Evolutionary conservation across 129 eudicot genomes (phyloP), one percentile per base, ranked within the genome.

Genomic region (Lactuca sativa): DNA sequence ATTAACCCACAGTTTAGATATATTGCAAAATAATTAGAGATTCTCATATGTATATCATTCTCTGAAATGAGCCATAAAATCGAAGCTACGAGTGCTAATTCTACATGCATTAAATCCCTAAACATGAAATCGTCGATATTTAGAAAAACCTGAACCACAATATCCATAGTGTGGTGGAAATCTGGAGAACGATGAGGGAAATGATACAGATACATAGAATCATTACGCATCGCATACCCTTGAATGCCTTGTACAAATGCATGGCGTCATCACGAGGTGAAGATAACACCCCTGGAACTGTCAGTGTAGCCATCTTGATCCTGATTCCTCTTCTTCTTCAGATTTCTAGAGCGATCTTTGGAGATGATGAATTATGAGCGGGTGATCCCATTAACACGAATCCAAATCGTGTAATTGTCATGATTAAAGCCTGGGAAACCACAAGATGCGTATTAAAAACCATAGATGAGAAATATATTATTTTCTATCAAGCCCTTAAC

Each of bases 241-340:
- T 87, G 31, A 91, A 91, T 70, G 97, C 95, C 6, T 66, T 67
- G 77, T 85, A 69, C 47, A 91, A 78, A 1, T 73, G 67, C 64
- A 56, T 56, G 48, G 95, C 97, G 43, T 91, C 97, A 53, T 87
- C 95, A 21, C 86, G 90, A 53, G 97, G 95, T 4, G 90, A 71
- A 37, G 82, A 52, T 72, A 84, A 59, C 56, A 55, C 71, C 10
- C 90, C 88, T 40, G 97, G 95, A 60, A 87, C 74, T 8, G 58
- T 63, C 53, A 87, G 34, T 9, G 91, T 83, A 47, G 95, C 59
- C 97, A 91, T 91, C 17, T 69, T 63, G 7, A 53, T 52, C 33
- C 40, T 9, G 57, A 33, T 62, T 75, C 18, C 36, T 56, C 18
- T 43, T 55, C 64, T 38, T 18, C 38, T 68, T 68, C 54, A 34